phyloP scores from a whole-genome alignment of 1,284 basidiomycete species.

The Ustilago trichophora region DNA sequence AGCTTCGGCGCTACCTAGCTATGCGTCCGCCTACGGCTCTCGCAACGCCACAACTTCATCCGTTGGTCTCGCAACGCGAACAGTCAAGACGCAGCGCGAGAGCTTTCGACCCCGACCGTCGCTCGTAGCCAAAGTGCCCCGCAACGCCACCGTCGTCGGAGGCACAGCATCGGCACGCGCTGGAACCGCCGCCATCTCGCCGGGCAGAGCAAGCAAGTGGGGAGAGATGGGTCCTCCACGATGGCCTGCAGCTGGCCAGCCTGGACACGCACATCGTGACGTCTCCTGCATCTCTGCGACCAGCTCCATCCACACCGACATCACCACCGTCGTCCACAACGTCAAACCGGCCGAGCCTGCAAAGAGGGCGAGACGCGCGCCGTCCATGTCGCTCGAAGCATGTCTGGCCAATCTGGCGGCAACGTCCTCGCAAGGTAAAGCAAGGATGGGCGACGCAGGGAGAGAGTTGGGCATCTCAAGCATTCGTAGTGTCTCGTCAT shows the following conservation, averaged over 20 bases:
- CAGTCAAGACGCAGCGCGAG: slow-evolving; percentile 36
- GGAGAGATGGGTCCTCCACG: slow-evolving; percentile 48
- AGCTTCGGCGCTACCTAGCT: slow-evolving; percentile 9
- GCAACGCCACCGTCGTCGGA: slow-evolving; percentile 25
- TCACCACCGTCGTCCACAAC: slow-evolving; percentile 42
- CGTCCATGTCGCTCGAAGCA: slow-evolving; percentile 46
- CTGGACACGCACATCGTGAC: slow-evolving; percentile 17
- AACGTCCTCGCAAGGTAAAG: slow-evolving; percentile 29
- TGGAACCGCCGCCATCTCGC: slow-evolving; percentile 15
- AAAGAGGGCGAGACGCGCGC: slow-evolving; percentile 30
- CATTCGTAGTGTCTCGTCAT: slow-evolving; percentile 36
- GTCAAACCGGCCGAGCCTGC: slow-evolving; percentile 13
- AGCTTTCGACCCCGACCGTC: slow-evolving; percentile 47
- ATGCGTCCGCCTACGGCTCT: slow-evolving; percentile 18
- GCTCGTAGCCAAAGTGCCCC: slow-evolving; percentile 35
- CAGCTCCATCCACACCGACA: slow-evolving; percentile 44
- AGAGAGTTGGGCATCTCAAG: slow-evolving; percentile 43
- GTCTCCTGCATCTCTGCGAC: slow-evolving; percentile 36
- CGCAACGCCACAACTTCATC: slow-evolving; percentile 32
- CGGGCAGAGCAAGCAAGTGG: slow-evolving; percentile 48
- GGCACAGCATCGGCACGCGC: slow-evolving; percentile 8
- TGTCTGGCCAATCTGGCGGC: slow-evolving; percentile 42
- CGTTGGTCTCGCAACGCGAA: slow-evolving; percentile 8
- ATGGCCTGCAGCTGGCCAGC: slow-evolving; percentile 30
- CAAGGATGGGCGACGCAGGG: slow-evolving; percentile 24